These are phyloP conservation scores for Mycena rebaudengoi DNA, from an alignment of 768 basidiomycete species.

Conservation along the genomic window DNA sequence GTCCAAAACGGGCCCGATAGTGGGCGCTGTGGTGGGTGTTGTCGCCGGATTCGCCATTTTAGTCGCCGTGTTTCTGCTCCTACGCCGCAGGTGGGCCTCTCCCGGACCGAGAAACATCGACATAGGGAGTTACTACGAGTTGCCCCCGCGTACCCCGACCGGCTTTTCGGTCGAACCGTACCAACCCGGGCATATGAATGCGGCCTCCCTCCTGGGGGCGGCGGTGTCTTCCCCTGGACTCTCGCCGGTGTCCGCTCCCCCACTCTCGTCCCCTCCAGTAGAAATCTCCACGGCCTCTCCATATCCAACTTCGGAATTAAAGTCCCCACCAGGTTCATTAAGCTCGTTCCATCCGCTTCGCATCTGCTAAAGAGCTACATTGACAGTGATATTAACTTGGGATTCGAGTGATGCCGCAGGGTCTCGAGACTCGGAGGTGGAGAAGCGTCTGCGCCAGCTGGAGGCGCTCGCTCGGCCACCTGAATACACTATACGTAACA, in stretches of 20 bases:
- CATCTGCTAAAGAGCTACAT: neutral
- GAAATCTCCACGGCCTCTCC: too few relatives aligned
- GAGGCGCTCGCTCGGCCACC: conserved; percentile 12
- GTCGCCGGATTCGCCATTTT: neutral
- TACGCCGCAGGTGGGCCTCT: conserved; percentile 1
- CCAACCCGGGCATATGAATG: neutral
- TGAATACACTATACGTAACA: neutral
- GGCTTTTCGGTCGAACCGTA: neutral
- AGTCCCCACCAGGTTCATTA: neutral
- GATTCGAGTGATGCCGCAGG: neutral
- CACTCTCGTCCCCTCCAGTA: neutral
- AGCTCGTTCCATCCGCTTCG: neutral
- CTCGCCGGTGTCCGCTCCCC: neutral
- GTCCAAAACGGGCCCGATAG: conserved; percentile 4
- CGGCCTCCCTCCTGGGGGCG: neutral
- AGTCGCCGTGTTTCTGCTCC: neutral
- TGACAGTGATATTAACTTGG: neutral
- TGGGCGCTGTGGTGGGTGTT: conserved; percentile 1
- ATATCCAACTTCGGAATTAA: neutral
- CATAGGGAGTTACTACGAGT: neutral
- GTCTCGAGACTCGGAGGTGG: conserved; percentile 5
- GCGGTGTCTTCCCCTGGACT: conserved; percentile 2
- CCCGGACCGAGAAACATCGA: neutral
- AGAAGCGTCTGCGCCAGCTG: conserved; percentile 10
- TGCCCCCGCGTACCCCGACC: neutral